A percentile compares a stretch with the other conserved stretches of the same genome.
phyloP scores from a whole-genome alignment of 352 stramenopile species.

The Phytopythium delawarense region DNA sequence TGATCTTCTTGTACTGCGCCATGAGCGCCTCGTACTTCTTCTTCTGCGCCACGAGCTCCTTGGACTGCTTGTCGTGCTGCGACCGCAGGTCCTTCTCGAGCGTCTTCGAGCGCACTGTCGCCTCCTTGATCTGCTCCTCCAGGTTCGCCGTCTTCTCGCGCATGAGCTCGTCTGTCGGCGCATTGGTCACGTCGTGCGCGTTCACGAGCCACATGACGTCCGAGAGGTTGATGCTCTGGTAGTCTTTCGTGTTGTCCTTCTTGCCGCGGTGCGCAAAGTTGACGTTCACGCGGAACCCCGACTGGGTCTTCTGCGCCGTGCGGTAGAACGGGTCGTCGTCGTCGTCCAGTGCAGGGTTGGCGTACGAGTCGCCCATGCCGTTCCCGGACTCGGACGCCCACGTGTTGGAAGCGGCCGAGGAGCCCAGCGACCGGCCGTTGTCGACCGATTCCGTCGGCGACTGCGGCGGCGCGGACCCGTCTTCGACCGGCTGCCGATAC shows the following conservation, averaged over 20 bases:
- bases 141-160: constrained; percentile 85
- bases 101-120: constrained; percentile 56
- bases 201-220: constrained; percentile 86
- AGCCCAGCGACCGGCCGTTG: constrained; percentile 30
- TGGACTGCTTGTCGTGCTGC: constrained; percentile 73
- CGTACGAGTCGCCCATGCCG: constrained; percentile 18
- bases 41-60: constrained; percentile 63
- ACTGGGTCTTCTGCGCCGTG: constrained; percentile 83
- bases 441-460: constrained; percentile 48
- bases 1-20: constrained; percentile 77
- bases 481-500: constrained; percentile 51
- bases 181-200: constrained; percentile 60
- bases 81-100: constrained; percentile 69
- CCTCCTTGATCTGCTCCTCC: constrained; percentile 87
- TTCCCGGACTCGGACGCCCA: constrained; percentile 41
- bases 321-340: constrained; percentile 85
- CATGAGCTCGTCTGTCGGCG: constrained; percentile 80
- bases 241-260: constrained; percentile 89
- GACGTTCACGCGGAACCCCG: constrained; percentile 81
- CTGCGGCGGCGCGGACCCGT: constrained; percentile 21
- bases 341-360: constrained; percentile 34
- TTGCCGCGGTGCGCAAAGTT: constrained; percentile 77
- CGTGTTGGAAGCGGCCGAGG: constrained; percentile 38
- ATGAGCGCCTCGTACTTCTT: constrained; percentile 81
- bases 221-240: constrained; percentile 80